Evolutionary conservation across 179 eudicot species (phyloP), one percentile per base, ranked within the genome.

Genomic region (Pouteria campechiana): DNA sequence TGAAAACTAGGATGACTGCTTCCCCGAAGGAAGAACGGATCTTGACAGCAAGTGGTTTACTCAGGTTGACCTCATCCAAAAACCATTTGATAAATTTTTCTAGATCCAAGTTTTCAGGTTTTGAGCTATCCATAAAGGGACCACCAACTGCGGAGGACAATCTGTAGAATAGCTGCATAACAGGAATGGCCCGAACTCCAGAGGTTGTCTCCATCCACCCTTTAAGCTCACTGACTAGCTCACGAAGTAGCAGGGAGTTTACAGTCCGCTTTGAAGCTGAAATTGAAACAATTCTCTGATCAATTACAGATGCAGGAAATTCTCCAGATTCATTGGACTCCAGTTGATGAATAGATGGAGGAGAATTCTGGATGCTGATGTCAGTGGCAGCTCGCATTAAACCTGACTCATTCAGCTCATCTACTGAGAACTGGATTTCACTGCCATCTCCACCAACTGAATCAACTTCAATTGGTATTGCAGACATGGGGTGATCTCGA

Each of bases 261-360:
- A 93, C 93, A 46, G 88, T 89, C 72, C 95, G 75, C 61, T 88
- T 93, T 1, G 99, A 80, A 48, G 96, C 99, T 51, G 99, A 93
- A 37, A 93, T 93, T 31, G 78, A 79, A 35, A 93, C 96, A n/a
- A n/a, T n/a, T n/a, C n/a, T n/a, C 36, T 94, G 95, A 46, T 93
- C 99, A 49, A 65, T 57, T 11, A 73, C 56, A 27, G 89, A 58
- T 39, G 89, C 52, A 22, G 93, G 66, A 46, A 88, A 88, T 46
- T 83, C 95, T 41, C 63, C 93, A 29, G 82, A 69, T 57, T 78
- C 95, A 60, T 50, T 74, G 30, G 94, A 73, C 64, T 83, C 96
- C 54, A 88, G 55, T 37, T 69, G 79, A 72, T 93, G 95, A 52
- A 93, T 74, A 43, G 89, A 65, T 44, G 92, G 79, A 20, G 79